Base-by-base conservation (phyloP, 2,329 filamentous ascomycete species). In the Calonectria pauciramosa region DNA sequence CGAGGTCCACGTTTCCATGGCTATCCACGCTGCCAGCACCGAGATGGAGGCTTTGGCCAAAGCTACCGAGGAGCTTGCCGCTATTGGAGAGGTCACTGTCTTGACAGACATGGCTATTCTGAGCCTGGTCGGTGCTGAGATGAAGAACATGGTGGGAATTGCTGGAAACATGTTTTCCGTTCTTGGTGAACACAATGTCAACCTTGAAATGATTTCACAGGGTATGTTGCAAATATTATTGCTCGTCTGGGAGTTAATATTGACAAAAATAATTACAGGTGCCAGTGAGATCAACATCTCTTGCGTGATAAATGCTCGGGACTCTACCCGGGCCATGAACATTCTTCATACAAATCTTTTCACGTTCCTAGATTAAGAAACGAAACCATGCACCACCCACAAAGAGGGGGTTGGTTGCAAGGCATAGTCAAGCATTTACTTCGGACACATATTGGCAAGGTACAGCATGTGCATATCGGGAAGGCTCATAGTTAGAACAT, bases 201-300 rank as follows among this genome's bases (percentile, higher is more conserved):
- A 99, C 84, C 95, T 99, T 80, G 97, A 99, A 87, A 99, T 99
- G 97, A 99, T 99, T 79, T 98, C 95, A 30, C 97, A 99, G 88
- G 97, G 97, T 96, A 89, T 82, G 89, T 73, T 7, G 11, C 44
- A 47, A 9, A 9, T 9, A 23, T 13, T 8, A n/a, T 47, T 47
- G 44, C 44, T 47, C 44, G 13, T 47, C 44, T 23, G 10, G 16
- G 20, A 4, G 34, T n/a, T 36, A 68, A 49, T 36, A 41, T 74
- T 77, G 49, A 72, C 60, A 0, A 41, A 51, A 71, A 81, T n/a
- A 67, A 79, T n/a, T 68, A 63, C 76, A 98, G 96, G 96, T 81
- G 97, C 97, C 32, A 98, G 96, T 84, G 97, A 99, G 88, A 99
- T 99, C 86, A 99, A 99, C 85, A 99, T 99, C 75, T 98, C 96